Conservation (phyloP, 345 rosid species). For the Noccaea bulbosa region DNA sequence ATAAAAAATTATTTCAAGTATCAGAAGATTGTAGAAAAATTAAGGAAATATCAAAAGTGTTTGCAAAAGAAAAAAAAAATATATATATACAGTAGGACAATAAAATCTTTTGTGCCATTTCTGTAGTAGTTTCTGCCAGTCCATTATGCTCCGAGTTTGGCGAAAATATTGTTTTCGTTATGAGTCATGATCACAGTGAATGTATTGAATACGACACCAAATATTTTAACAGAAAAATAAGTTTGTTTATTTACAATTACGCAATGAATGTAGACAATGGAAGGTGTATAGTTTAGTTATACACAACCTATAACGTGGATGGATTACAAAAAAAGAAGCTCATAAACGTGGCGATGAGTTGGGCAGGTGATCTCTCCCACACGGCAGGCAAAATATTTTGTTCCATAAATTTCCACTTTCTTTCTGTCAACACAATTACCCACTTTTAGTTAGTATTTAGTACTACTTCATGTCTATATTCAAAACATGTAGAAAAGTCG, state of each 20-base stretch:
- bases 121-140: background rate
- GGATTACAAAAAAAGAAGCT: background rate
- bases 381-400: constrained; percentile 37
- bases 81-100: no score
- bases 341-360: constrained; percentile 34
- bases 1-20: no score
- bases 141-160: background rate
- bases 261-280: background rate
- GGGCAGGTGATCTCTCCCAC: constrained; percentile 29
- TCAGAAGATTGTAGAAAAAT: no score
- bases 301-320: constrained; percentile 25
- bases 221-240: background rate
- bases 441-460: constrained; percentile 15
- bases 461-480: background rate
- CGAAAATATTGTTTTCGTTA: no score
- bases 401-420: constrained; percentile 22
- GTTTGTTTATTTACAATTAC: background rate
- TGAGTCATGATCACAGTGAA: no score
- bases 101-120: no score
- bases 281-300: background rate
- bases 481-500: constrained; percentile 1
- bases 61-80: no score
- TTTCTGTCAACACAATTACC: constrained; percentile 7
- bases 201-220: background rate
- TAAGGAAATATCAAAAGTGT: no score